These are phyloP conservation scores for Stentor roeselii DNA, from an alignment of 73 alveolate species.

Conservation along the genomic window DNA sequence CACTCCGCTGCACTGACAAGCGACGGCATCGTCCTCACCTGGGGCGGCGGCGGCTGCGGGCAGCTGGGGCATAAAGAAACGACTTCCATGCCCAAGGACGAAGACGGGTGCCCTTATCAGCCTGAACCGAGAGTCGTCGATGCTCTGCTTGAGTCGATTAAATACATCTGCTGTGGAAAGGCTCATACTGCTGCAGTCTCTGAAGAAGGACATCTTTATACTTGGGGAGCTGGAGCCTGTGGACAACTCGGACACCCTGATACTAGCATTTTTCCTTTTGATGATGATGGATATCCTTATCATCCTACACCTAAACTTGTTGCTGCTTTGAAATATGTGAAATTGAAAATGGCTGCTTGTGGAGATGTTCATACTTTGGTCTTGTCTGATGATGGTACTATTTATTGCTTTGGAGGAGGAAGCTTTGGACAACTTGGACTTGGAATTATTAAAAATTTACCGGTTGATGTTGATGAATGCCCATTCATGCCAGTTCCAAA, in stretches of 20 bases:
- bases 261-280: slow-evolving; percentile 64
- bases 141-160: not conserved
- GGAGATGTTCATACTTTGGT: slow-evolving; percentile 85
- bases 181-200: slow-evolving; percentile 79
- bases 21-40: slow-evolving; percentile 79
- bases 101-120: slow-evolving; percentile 87
- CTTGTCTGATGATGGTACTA: slow-evolving; percentile 65
- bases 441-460: slow-evolving; percentile 68
- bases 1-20: slow-evolving; percentile 91
- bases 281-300: slow-evolving; percentile 88
- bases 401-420: slow-evolving; percentile 86
- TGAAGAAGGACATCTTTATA: slow-evolving; percentile 69
- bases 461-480: slow-evolving; percentile 74
- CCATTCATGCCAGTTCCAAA: slow-evolving; percentile 87
- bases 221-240: slow-evolving; percentile 94
- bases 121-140: slow-evolving; percentile 72
- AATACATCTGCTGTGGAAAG: slow-evolving; percentile 24
- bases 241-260: slow-evolving; percentile 94
- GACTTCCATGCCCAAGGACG: slow-evolving; percentile 70
- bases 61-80: slow-evolving; percentile 93
- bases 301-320: slow-evolving; percentile 83
- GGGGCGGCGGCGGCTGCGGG: slow-evolving; percentile 98
- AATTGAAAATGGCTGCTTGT: slow-evolving; percentile 66
- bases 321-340: slow-evolving; percentile 54
- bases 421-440: slow-evolving; percentile 90